Evolutionary conservation across 208 protist genomes (phyloP), one percentile per base, ranked within the genome.

Genomic region (Trypanosoma rangeli): DNA sequence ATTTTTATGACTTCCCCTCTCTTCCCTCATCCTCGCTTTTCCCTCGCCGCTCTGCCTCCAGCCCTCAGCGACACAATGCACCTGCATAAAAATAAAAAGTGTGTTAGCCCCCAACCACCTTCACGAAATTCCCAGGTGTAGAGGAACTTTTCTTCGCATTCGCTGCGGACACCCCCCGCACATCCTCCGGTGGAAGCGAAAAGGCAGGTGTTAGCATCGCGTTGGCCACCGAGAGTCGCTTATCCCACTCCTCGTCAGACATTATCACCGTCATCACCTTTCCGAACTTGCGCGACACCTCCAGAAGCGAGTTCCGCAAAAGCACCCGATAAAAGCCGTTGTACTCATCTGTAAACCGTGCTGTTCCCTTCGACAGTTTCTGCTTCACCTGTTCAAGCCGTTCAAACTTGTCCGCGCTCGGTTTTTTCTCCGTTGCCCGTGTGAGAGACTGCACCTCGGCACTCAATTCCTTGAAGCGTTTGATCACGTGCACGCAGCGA

Each of bases 171-270:
- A 16, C 33, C 16, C 58, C 9, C n/a, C 31, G 46, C 8, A 3
- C 20, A 22, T 52, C 61, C 26, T 55, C 70, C n/a, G 16, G 15
- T 22, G 35, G 24, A 37, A 57, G 24, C 18, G 37, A 8, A 69
- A 79, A 68, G 4, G n/a, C 9, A 56, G 53, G 73, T 0, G 46
- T 70, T 20, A 80, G 35, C 15, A 62, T 28, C 9, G 63, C 8
- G 57, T 70, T 26, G 2, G 65, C 71, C 13, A 52, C 58, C 39
- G 49, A 58, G 15, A 81, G 55, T 13, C 71, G 76, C 12, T 52
- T 22, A 9, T 67, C n/a, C 70, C 70, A 81, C 9, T 78, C 65
- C 26, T 60, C 57, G 58, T 81, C 66, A n/a, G 15, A 54, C 44
- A 77, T 64, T 16, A 81, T 28, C 10, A 28, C 20, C 3, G 39